These are phyloP conservation scores for Colletotrichum liaoningense DNA, from an alignment of 2,329 filamentous ascomycete species.

Conservation along the genomic window DNA sequence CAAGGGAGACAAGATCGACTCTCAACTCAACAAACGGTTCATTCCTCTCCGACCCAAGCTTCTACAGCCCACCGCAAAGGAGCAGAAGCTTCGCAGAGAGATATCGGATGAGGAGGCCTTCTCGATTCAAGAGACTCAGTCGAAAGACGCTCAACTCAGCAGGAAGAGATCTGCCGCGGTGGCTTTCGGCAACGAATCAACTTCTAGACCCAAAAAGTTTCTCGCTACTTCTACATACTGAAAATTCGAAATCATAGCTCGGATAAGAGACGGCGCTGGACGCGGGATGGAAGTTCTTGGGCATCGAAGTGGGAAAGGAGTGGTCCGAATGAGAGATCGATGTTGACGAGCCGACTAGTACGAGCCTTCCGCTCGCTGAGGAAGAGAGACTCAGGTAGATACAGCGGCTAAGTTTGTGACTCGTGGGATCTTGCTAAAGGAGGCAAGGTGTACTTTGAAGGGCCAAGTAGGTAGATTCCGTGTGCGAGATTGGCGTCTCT, in stretches of 20 bases:
- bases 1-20: not conserved
- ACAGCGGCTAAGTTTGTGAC: accelerated
- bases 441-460: not conserved
- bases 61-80: too few species aligned
- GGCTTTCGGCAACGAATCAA: not conserved
- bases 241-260: accelerated
- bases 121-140: not conserved
- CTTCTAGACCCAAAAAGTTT: not conserved
- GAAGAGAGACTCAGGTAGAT: not conserved
- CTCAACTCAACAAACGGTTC: not conserved
- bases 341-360: not conserved
- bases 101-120: not conserved
- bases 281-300: too few species aligned
- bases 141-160: not conserved
- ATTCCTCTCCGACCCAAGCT: not conserved
- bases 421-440: not conserved
- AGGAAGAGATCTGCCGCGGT: not conserved
- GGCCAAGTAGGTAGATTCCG: not conserved
- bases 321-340: not conserved
- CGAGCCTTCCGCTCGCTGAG: not conserved
- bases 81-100: too few species aligned
- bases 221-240: not conserved
- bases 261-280: accelerated
- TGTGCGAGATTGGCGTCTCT: not conserved
- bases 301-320: not conserved